Percentiles rank a stretch among this genome's conserved stretches.
Evolutionary conservation across 257 asterid genomes (phyloP).

Genomic region (Rubia yunnanensis): DNA sequence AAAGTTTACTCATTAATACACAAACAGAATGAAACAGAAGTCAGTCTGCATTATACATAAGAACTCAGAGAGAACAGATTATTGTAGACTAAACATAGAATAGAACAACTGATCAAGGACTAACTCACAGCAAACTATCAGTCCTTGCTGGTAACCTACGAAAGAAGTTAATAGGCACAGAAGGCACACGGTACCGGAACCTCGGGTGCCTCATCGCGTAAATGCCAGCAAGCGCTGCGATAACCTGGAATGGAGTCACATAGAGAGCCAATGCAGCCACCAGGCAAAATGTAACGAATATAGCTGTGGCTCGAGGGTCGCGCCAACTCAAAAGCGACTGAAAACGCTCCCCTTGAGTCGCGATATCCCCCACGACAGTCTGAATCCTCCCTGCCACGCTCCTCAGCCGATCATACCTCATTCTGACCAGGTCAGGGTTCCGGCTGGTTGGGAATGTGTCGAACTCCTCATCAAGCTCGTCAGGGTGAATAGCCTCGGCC

Average conservation of each 20-base stretch:
- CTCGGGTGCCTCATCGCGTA: slow-evolving; percentile 71
- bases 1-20: background rate
- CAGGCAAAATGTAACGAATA: slow-evolving; percentile 47
- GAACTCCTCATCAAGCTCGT: slow-evolving; percentile 79
- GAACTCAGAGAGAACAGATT: background rate
- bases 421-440: slow-evolving; percentile 36
- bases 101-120: background rate
- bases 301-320: slow-evolving; percentile 83
- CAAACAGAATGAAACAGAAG: background rate
- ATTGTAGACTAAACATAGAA: background rate
- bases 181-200: slow-evolving; percentile 66
- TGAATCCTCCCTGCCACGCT: slow-evolving; percentile 77
- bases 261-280: slow-evolving; percentile 63
- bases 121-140: slow-evolving; percentile 57
- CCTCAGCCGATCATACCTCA: slow-evolving; percentile 67
- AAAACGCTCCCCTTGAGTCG: slow-evolving; percentile 78
- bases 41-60: background rate
- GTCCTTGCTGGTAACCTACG: slow-evolving; percentile 84
- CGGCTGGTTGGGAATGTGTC: slow-evolving; percentile 60
- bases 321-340: slow-evolving; percentile 85
- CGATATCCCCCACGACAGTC: slow-evolving; percentile 68
- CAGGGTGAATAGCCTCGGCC: slow-evolving; percentile 54
- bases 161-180: slow-evolving; percentile 79
- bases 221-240: slow-evolving; percentile 59
- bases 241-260: slow-evolving; percentile 65